These are phyloP conservation scores for Pulveroboletus sp. DNA, from an alignment of 768 basidiomycete species.

Conservation along the genomic window DNA sequence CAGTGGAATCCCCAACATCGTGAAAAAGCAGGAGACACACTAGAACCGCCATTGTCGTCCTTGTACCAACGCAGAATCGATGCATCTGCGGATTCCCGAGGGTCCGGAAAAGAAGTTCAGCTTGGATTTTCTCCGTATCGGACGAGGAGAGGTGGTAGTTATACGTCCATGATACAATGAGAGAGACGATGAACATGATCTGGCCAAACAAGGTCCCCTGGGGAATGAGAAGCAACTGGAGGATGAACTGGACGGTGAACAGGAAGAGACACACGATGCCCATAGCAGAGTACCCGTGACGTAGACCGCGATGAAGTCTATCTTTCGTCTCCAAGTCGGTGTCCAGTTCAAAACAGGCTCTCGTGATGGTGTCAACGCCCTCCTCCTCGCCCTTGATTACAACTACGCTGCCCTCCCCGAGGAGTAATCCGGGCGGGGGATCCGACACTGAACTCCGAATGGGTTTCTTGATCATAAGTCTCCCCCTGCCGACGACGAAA, in stretches of 20 bases:
- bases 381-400: conserved; percentile 24
- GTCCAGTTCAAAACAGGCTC: conserved; percentile 22
- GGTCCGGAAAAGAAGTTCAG: conserved; percentile 13
- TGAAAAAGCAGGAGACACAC: conserved; percentile 17
- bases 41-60: conserved; percentile 18
- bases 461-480: conserved; percentile 15
- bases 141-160: conserved; percentile 29
- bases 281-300: conserved; percentile 2
- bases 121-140: conserved; percentile 27
- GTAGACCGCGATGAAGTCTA: background rate
- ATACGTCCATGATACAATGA: conserved; percentile 29
- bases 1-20: conserved; percentile 4
- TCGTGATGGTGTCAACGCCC: conserved; percentile 25
- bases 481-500: conserved; percentile 22
- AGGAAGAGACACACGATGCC: conserved; percentile 23
- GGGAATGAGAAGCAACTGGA: conserved; percentile 31
- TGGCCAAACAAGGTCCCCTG: conserved; percentile 31
- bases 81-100: conserved; percentile 11
- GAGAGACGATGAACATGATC: conserved; percentile 28
- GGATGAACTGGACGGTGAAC: conserved; percentile 26
- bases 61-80: conserved; percentile 14
- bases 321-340: background rate
- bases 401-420: conserved; percentile 14
- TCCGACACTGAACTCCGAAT: conserved; percentile 12
- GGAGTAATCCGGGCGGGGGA: conserved; percentile 23